Conservation (phyloP, 306 rosid species). For the Rosa chinensis region DNA sequence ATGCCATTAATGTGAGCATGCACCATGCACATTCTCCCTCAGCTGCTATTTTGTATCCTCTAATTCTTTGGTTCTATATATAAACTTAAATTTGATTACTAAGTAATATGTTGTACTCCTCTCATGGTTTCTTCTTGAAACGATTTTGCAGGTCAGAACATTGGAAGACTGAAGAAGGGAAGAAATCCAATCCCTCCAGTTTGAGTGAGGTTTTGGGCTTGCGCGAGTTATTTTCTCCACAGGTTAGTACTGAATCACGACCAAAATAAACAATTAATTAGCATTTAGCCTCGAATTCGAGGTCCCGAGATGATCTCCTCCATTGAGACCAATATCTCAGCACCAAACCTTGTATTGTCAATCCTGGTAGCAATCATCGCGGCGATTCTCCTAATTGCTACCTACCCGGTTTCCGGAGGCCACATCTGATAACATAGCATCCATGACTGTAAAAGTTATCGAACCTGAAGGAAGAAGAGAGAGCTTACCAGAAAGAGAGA, state of each 20-base stretch:
- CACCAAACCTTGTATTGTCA: conserved; percentile 36
- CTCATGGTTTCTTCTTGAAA: background rate
- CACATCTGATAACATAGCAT: background rate
- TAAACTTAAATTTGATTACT: background rate
- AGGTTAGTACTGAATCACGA: conserved; percentile 15
- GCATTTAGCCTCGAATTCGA: background rate
- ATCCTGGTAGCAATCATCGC: conserved; percentile 25
- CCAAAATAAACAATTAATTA: background rate
- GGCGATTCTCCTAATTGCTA: conserved; percentile 31
- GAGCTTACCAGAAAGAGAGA: no score
- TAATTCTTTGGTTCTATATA: background rate
- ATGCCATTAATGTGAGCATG: background rate
- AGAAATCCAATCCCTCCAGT: conserved; percentile 13
- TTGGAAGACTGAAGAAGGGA: conserved; percentile 22
- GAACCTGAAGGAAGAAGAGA: no score
- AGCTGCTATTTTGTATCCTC: background rate
- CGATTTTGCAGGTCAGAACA: conserved; percentile 28
- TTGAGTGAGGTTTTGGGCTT: conserved; percentile 36
- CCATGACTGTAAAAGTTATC: no score
- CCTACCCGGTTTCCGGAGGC: conserved; percentile 39
- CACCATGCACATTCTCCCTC: background rate
- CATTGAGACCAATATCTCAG: conserved; percentile 25
- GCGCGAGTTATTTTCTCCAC: conserved; percentile 24
- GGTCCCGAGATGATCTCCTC: conserved; percentile 32
- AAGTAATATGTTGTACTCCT: background rate